Evolutionary conservation across 345 rosid species (phyloP).

Genomic region (Hypericum perforatum): DNA sequence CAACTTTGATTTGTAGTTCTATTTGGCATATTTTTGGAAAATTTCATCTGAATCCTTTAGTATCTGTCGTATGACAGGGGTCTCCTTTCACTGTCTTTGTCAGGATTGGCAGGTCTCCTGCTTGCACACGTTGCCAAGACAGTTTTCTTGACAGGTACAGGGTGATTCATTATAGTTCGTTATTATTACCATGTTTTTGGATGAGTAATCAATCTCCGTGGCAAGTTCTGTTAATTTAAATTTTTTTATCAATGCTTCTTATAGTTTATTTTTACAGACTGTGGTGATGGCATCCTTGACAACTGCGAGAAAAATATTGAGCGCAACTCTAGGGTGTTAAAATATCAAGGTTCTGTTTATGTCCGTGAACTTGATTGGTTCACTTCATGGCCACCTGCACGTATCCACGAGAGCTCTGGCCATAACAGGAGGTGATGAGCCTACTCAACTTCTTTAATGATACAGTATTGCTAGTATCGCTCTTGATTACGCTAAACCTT

Average conservation of each 20-base stretch:
- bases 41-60: conserved; percentile 2
- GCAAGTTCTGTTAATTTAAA: background rate
- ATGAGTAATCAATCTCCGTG: too few relatives aligned
- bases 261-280: conserved; percentile 40
- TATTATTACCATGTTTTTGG: too few relatives aligned
- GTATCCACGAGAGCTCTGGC: conserved; percentile 12
- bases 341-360: conserved; percentile 31
- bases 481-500: background rate
- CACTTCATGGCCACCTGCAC: conserved; percentile 51
- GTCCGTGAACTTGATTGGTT: conserved; percentile 79
- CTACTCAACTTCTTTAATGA: background rate
- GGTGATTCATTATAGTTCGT: background rate
- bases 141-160: conserved; percentile 65
- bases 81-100: conserved; percentile 14
- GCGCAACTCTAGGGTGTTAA: conserved; percentile 37
- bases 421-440: conserved; percentile 28
- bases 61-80: conserved; percentile 14
- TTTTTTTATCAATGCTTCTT: conserved; percentile 1
- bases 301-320: conserved; percentile 51
- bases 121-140: conserved; percentile 57
- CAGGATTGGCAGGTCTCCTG: conserved; percentile 70
- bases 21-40: background rate
- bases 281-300: conserved; percentile 51
- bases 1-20: background rate
- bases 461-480: background rate